A percentile compares a stretch with the other conserved stretches of the same genome.
Evolutionary conservation across 352 stramenopile species (phyloP).

Genomic region (Phytophthora chlamydospora): DNA sequence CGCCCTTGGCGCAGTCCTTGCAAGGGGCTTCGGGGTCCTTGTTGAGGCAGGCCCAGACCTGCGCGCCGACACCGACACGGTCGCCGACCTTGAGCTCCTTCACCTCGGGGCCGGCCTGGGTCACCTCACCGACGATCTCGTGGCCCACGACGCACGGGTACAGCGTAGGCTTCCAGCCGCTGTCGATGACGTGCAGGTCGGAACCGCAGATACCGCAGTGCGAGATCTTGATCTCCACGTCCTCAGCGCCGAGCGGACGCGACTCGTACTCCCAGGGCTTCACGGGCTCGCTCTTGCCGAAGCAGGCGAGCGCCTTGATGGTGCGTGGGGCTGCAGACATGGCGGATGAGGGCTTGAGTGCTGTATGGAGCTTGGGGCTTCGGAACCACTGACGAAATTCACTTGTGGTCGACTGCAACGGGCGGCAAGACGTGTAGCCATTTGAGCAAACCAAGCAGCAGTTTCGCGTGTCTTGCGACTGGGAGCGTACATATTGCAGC

Average conservation of each 20-base stretch:
- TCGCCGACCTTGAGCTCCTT: conserved; percentile 73
- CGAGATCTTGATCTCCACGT: conserved; percentile 67
- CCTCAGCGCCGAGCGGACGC: conserved; percentile 46
- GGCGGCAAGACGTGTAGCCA: neutral
- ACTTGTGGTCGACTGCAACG: neutral
- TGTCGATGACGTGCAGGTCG: conserved; percentile 59
- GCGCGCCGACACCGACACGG: conserved; percentile 76
- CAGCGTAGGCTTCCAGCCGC: conserved; percentile 44
- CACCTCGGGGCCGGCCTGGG: conserved; percentile 46
- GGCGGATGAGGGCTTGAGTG: neutral
- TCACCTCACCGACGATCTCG: conserved; percentile 64
- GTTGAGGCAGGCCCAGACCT: conserved; percentile 67
- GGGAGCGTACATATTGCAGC: conserved; percentile 1
- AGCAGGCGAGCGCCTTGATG: conserved; percentile 51
- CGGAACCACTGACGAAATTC: neutral
- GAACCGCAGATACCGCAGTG: conserved; percentile 60
- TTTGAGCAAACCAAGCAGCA: conserved; percentile 12
- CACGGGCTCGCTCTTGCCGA: conserved; percentile 36
- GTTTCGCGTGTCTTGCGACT: neutral
- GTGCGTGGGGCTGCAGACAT: conserved; percentile 40
- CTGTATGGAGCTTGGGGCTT: conserved; percentile 1
- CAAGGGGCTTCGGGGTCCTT: conserved; percentile 58
- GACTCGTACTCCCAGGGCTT: conserved; percentile 53
- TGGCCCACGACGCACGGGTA: conserved; percentile 60
- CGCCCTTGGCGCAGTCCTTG: conserved; percentile 54